phyloP scores from a whole-genome alignment of 768 basidiomycete species.

The Guyanaporus albipodus region DNA sequence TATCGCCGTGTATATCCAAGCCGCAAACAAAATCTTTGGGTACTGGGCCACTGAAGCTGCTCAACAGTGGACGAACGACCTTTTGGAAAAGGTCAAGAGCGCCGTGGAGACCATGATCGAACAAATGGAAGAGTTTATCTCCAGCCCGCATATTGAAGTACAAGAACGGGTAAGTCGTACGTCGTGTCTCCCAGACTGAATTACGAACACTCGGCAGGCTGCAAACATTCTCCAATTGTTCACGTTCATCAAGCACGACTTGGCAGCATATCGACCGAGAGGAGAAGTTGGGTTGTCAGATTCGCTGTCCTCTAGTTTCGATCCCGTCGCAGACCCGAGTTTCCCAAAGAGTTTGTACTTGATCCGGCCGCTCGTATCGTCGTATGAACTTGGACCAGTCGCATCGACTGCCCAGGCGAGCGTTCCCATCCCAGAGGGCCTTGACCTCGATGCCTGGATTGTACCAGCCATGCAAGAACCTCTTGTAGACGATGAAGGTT shows the following conservation, averaged over 20 bases:
- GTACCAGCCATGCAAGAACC: conserved; percentile 52
- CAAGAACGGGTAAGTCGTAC: conserved; percentile 77
- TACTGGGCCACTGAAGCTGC: conserved; percentile 77
- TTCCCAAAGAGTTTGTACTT: conserved; percentile 92
- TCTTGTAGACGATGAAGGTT: conserved; percentile 29
- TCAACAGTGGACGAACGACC: conserved; percentile 70
- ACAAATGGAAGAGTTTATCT: conserved; percentile 55
- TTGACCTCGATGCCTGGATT: conserved; percentile 86
- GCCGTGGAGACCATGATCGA: conserved; percentile 59
- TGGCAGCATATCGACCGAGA: conserved; percentile 50
- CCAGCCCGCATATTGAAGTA: conserved; percentile 75
- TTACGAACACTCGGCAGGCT: conserved; percentile 46
- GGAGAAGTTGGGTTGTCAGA: conserved; percentile 36
- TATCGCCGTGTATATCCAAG: conserved; percentile 77
- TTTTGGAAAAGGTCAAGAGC: conserved; percentile 58
- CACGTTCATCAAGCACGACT: conserved; percentile 70
- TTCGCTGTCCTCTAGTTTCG: conserved; percentile 36
- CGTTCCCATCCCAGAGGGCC: conserved; percentile 75
- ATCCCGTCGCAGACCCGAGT: conserved; percentile 35
- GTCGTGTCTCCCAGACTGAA: background rate
- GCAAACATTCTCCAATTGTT: conserved; percentile 75
- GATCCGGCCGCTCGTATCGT: conserved; percentile 70
- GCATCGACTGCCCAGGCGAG: conserved; percentile 75
- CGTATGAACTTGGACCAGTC: conserved; percentile 84
- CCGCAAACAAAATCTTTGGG: conserved; percentile 83